Conservation (phyloP, 1,284 basidiomycete species). For the Rhodotorula sp. region DNA sequence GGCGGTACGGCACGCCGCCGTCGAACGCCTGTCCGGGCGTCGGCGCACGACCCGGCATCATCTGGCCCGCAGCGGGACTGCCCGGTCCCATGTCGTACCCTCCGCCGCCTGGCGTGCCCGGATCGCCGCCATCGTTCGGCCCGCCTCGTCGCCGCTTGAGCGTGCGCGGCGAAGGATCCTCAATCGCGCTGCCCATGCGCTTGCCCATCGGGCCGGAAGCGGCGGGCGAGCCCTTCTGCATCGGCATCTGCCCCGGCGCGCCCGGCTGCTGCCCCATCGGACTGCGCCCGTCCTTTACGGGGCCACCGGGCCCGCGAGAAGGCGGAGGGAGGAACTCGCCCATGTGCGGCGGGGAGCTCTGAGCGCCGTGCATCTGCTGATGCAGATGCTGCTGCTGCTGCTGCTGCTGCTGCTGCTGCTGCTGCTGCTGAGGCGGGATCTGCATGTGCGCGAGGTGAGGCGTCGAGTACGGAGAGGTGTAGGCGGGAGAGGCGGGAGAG, state of each 20-base stretch:
- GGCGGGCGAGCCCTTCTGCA: slow-evolving; percentile 14
- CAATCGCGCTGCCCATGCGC: slow-evolving; percentile 17
- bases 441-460: slow-evolving; percentile 21
- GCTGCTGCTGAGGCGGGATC: slow-evolving; percentile 13
- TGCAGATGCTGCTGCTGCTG: too few species aligned
- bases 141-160: slow-evolving; percentile 29
- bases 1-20: slow-evolving; percentile 18
- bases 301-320: neutral
- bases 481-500: slow-evolving; percentile 37
- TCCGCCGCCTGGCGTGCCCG: slow-evolving; percentile 8
- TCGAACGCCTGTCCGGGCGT: neutral
- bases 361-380: slow-evolving; percentile 3
- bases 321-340: slow-evolving; percentile 8
- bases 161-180: slow-evolving; percentile 35
- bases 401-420: slow-evolving; percentile 1
- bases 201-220: slow-evolving; percentile 9
- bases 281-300: neutral
- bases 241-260: neutral
- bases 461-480: slow-evolving; percentile 35
- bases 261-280: neutral
- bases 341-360: slow-evolving; percentile 11
- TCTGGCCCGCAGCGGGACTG: slow-evolving; percentile 23
- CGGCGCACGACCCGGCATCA: neutral
- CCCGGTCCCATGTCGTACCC: slow-evolving; percentile 11
- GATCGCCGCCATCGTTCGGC: slow-evolving; percentile 25